Percentiles rank a stretch among this genome's conserved stretches.
These are phyloP conservation scores for Ogataea glucozyma DNA, from an alignment of 805 yeast species.

Conservation along the genomic window DNA sequence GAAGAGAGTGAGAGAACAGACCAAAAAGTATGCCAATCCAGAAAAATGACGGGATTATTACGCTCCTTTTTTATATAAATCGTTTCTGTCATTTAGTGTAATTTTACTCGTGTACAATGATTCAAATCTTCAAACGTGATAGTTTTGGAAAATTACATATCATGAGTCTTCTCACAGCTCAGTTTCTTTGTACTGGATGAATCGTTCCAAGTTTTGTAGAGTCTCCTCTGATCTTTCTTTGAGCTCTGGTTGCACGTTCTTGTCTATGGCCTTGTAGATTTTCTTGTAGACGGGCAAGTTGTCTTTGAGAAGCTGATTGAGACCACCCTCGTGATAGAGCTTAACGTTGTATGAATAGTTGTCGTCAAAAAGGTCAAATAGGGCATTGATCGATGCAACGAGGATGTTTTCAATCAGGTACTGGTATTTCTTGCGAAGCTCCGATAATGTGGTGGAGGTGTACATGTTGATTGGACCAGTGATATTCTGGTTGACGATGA, in stretches of 20 bases:
- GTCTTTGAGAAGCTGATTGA: conserved; percentile 43
- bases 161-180: no score
- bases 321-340: conserved; percentile 59
- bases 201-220: conserved; percentile 64
- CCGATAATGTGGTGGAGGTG: conserved; percentile 15
- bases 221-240: conserved; percentile 69
- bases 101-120: conserved; percentile 5
- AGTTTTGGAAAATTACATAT: no score
- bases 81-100: conserved; percentile 3
- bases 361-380: conserved; percentile 84
- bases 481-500: conserved; percentile 29
- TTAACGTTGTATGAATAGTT: conserved; percentile 66
- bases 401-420: conserved; percentile 34
- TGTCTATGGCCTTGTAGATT: conserved; percentile 64
- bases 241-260: conserved; percentile 55
- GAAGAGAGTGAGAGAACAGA: conserved; percentile 78
- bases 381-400: conserved; percentile 60
- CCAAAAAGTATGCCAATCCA: conserved; percentile 59
- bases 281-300: conserved; percentile 50
- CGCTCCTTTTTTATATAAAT: neutral
- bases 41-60: conserved; percentile 12
- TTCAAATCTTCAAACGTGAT: conserved; percentile 1
- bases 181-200: conserved; percentile 69
- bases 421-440: conserved; percentile 29
- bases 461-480: conserved; percentile 21